These are phyloP conservation scores for Plasmodium cynomolgi DNA, from an alignment of 169 alveolate species.

Conservation along the genomic window DNA sequence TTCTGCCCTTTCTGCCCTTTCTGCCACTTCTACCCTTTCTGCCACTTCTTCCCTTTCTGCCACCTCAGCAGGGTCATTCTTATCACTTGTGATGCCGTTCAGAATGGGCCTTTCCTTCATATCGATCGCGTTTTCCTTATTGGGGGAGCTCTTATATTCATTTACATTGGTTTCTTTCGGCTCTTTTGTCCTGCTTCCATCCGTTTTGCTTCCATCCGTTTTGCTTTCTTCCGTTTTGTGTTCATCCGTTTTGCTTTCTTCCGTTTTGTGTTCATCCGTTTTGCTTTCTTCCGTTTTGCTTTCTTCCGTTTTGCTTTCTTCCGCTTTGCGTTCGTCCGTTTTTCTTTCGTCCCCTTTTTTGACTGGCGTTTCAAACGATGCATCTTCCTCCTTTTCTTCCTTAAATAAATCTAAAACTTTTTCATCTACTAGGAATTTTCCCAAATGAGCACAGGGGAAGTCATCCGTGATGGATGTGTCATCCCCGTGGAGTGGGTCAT, in stretches of 20 bases:
- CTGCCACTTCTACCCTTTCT: background rate
- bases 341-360: background rate
- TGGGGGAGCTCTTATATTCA: background rate
- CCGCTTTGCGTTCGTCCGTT: background rate
- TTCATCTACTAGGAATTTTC: constrained; percentile 8
- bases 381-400: background rate
- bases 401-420: background rate
- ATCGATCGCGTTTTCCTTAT: background rate
- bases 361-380: background rate
- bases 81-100: background rate
- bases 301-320: background rate
- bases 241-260: background rate
- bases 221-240: background rate
- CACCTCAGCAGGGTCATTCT: background rate
- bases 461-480: background rate
- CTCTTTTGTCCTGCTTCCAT: background rate
- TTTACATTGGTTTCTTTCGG: background rate
- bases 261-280: background rate
- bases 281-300: background rate
- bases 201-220: background rate
- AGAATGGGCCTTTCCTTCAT: background rate
- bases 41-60: background rate
- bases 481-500: too few relatives aligned
- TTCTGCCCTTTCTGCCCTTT: too few relatives aligned
- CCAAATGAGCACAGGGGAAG: background rate